Evolutionary conservation across 805 yeast genomes (phyloP), one percentile per base, ranked within the genome.

Genomic region (Metschnikowia arizonensis): DNA sequence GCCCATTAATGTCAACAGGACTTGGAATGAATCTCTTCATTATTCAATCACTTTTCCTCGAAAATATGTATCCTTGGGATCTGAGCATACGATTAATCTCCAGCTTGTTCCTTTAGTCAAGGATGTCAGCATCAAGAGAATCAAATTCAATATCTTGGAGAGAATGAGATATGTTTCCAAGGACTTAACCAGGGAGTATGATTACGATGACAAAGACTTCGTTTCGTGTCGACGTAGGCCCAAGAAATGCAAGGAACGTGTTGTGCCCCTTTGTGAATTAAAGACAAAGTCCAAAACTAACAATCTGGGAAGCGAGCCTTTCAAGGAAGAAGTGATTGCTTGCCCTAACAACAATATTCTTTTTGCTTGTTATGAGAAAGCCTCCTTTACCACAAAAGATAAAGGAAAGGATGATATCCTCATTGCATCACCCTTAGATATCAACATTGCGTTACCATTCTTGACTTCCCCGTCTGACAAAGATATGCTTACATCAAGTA

Each of bases 11-110:
- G 88, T 86, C 29, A 84, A 83, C 59, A 73, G 86, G 50, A 73
- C 81, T 1, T 86, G 93, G 93, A 79, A 81, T 53, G 82, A 84
- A 45, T 62, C 88, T 0, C 63, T 86, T 30, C 80, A 81, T 45
- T 86, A 86, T 62, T 84, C 84, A 51, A 74, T 86, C 12, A 77
- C 88, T 0, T 74, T 86, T 47, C 89, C 90, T 0, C 74, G 74
- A 47, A 86, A 85, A 56, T 85, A 73, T 60, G 78, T 85, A 9
- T 72, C 85, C 1, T 63, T 85, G 39, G 85, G 85, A 2, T 73
- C 81, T 10, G 80, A 76, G 40, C 68, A 65, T 66, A 56, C 85
- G 64, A 65, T 86, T 17, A 82, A 78, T 55, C 73, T 86, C 54
- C 84, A 82, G 58, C 66, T 86, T 19, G 75, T 79, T 0, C 93